These are phyloP conservation scores for Astrocystis sublimbata DNA, from an alignment of 495 filamentous ascomycete genomes.

Conservation along the genomic window DNA sequence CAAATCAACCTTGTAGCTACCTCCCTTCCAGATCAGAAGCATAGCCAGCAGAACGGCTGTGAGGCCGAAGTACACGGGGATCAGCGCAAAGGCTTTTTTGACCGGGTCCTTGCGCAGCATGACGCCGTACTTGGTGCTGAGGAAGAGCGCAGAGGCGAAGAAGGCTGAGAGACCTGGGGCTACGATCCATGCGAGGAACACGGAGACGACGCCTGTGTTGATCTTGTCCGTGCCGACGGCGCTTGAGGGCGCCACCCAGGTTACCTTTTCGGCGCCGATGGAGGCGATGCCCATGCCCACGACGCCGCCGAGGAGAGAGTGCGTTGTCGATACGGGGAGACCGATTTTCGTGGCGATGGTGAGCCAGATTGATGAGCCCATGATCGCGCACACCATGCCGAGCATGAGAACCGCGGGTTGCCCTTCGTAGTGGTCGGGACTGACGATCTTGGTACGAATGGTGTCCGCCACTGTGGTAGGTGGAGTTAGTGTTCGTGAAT, in stretches of 20 bases:
- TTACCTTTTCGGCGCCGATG: constrained; percentile 50
- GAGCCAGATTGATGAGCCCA: constrained; percentile 61
- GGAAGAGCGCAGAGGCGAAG: constrained; percentile 65
- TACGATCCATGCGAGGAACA: constrained; percentile 63
- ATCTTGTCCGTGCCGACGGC: constrained; percentile 52
- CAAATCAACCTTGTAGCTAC: constrained; percentile 44
- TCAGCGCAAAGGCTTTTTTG: constrained; percentile 54
- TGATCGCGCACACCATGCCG: constrained; percentile 62
- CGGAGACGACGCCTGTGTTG: constrained; percentile 56
- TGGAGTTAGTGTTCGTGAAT: background rate
- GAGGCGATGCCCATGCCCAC: constrained; percentile 64
- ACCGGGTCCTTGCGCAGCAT: constrained; percentile 60
- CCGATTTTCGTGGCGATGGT: constrained; percentile 57
- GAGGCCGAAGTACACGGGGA: constrained; percentile 63
- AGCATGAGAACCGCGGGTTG: constrained; percentile 60
- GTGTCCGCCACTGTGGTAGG: constrained; percentile 55
- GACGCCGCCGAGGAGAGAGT: constrained; percentile 63
- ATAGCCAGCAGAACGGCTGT: constrained; percentile 63
- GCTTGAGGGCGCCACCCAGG: constrained; percentile 54
- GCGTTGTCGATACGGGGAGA: constrained; percentile 64
- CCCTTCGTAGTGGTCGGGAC: constrained; percentile 49
- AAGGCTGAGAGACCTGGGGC: constrained; percentile 59
- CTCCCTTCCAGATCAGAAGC: constrained; percentile 62
- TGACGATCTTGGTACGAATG: constrained; percentile 67
- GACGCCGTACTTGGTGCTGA: constrained; percentile 63